These are phyloP conservation scores for Baorangia bicolor DNA, from an alignment of 768 basidiomycete genomes.

Conservation along the genomic window DNA sequence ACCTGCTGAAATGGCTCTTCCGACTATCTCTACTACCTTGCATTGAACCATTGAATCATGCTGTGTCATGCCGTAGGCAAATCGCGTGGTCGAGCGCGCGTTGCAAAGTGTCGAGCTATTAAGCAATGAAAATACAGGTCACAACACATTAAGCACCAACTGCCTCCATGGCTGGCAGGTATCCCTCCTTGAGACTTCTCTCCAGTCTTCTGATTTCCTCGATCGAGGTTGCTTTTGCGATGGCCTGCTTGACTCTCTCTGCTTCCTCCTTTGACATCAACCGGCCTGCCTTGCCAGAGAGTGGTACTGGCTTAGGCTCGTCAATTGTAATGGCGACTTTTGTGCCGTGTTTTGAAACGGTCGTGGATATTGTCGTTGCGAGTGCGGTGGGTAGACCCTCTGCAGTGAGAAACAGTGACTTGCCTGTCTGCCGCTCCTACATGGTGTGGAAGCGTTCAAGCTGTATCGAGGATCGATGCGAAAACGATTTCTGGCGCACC, in stretches of 20 bases:
- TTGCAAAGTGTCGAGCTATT: slow-evolving; percentile 14
- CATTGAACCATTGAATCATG: not conserved
- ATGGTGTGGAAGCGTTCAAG: slow-evolving; percentile 29
- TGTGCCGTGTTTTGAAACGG: slow-evolving; percentile 64
- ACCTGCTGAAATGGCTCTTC: not conserved
- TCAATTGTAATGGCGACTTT: slow-evolving; percentile 67
- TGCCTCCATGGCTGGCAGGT: slow-evolving; percentile 73
- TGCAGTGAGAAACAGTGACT: slow-evolving; percentile 75
- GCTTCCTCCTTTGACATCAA: slow-evolving; percentile 91
- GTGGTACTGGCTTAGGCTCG: slow-evolving; percentile 65
- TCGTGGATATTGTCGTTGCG: slow-evolving; percentile 73
- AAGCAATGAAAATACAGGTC: slow-evolving; percentile 33
- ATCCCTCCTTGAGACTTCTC: slow-evolving; percentile 80
- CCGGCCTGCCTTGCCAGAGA: slow-evolving; percentile 71
- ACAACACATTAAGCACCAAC: slow-evolving; percentile 63
- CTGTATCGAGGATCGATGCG: slow-evolving; percentile 18
- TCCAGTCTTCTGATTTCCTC: slow-evolving; percentile 87
- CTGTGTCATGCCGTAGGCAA: not conserved
- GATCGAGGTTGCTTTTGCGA: slow-evolving; percentile 85
- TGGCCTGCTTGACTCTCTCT: slow-evolving; percentile 82
- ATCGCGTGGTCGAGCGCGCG: not conserved
- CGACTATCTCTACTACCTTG: not conserved
- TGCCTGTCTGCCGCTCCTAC: slow-evolving; percentile 79
- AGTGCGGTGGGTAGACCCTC: slow-evolving; percentile 77
- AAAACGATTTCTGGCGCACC: slow-evolving; percentile 56